Conservation (phyloP, 208 protist species). For the Crithidia fasciculata region DNA sequence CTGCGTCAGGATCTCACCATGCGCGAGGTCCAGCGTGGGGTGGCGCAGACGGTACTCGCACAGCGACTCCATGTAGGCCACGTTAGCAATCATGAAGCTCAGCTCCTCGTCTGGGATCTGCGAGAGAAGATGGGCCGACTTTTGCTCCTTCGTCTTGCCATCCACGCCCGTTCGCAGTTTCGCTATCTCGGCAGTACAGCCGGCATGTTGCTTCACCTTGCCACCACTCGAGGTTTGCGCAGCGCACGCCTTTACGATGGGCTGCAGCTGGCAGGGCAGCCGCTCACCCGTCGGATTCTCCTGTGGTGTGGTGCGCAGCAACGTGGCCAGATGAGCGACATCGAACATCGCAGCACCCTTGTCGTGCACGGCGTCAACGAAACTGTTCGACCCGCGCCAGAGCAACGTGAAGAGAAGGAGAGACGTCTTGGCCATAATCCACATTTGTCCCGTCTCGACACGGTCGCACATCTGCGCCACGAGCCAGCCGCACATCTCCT, state of each 20-base stretch:
- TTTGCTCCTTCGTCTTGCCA: too few relatives aligned
- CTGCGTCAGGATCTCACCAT: conserved; percentile 15
- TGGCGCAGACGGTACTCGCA: conserved; percentile 44
- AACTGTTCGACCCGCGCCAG: conserved; percentile 36
- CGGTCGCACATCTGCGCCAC: conserved; percentile 47
- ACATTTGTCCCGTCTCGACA: conserved; percentile 39
- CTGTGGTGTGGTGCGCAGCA: conserved; percentile 32
- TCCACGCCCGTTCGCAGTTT: neutral
- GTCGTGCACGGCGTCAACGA: conserved; percentile 19
- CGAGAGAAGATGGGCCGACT: too few relatives aligned
- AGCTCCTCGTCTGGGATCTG: neutral
- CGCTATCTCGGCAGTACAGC: neutral
- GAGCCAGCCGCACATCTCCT: conserved; percentile 43
- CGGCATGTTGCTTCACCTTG: neutral
- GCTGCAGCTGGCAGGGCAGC: conserved; percentile 30
- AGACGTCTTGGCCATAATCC: conserved; percentile 41
- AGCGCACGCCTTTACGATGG: neutral
- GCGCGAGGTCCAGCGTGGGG: conserved; percentile 30
- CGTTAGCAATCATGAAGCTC: conserved; percentile 15
- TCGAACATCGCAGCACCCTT: conserved; percentile 23
- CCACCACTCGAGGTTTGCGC: conserved; percentile 1
- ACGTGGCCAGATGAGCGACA: neutral
- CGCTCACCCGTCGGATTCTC: conserved; percentile 30
- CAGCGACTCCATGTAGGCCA: conserved; percentile 35
- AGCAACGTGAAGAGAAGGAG: conserved; percentile 31